These are phyloP conservation scores for Colletotrichum sp. DNA, from an alignment of 2,329 filamentous ascomycete species.

Conservation along the genomic window DNA sequence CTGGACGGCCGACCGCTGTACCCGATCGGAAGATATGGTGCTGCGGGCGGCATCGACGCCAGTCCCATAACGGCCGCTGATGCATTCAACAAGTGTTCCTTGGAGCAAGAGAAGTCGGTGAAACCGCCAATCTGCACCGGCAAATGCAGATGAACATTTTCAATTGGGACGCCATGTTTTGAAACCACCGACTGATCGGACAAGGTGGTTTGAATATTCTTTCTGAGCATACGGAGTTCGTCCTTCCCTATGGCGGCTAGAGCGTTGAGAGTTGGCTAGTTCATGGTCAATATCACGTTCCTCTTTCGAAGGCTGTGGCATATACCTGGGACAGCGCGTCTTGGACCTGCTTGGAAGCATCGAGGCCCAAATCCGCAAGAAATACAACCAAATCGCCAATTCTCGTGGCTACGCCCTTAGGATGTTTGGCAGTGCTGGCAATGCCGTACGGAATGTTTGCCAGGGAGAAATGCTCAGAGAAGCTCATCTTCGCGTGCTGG, in stretches of 20 bases:
- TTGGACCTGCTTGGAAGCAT: background rate
- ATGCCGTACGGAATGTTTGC: constrained; percentile 60
- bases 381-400: constrained; percentile 57
- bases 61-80: constrained; percentile 42
- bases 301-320: constrained; percentile 12
- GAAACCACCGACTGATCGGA: background rate
- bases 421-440: constrained; percentile 43
- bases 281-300: constrained; percentile 29
- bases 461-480: constrained; percentile 55
- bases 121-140: constrained; percentile 62
- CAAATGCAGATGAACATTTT: constrained; percentile 46
- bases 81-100: constrained; percentile 58
- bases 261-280: constrained; percentile 46
- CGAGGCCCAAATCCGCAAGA: constrained; percentile 44
- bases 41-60: constrained; percentile 45
- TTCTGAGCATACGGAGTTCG: constrained; percentile 41
- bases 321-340: background rate
- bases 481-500: background rate
- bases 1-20: constrained; percentile 61
- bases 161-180: constrained; percentile 16
- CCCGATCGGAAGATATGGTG: constrained; percentile 53
- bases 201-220: constrained; percentile 40
- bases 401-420: constrained; percentile 51
- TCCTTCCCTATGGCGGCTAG: constrained; percentile 50
- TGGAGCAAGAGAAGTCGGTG: constrained; percentile 58